These are phyloP conservation scores for Apiotrichum porosum DNA, from an alignment of 1,284 basidiomycete species.

Conservation along the genomic window DNA sequence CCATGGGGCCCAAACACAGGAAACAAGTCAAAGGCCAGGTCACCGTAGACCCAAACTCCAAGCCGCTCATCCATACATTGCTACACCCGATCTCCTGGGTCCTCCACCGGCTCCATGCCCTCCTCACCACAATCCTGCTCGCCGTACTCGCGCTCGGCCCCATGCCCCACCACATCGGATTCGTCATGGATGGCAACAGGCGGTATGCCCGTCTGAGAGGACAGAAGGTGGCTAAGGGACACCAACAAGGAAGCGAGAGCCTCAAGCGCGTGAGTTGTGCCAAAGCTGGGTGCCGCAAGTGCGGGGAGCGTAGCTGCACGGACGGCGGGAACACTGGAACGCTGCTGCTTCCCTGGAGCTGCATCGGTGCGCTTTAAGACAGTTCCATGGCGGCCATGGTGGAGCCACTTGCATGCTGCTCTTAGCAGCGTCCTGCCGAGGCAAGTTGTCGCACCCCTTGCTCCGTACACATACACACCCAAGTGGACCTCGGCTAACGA, in stretches of 20 bases:
- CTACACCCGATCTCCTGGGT: slow-evolving; percentile 21
- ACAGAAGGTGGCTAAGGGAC: slow-evolving; percentile 67
- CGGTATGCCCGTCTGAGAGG: slow-evolving; percentile 75
- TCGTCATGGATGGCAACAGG: slow-evolving; percentile 98
- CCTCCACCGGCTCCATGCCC: slow-evolving; percentile 33
- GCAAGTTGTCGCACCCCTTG: too few species aligned
- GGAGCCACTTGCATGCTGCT: too few species aligned
- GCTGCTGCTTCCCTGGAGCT: too few species aligned
- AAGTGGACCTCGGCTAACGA: too few species aligned
- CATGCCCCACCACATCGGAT: slow-evolving; percentile 84
- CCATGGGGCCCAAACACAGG: not conserved
- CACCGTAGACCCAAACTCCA: not conserved
- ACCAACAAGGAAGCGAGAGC: slow-evolving; percentile 78
- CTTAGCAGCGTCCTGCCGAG: too few species aligned
- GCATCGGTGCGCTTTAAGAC: too few species aligned
- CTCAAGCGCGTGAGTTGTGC: slow-evolving; percentile 65
- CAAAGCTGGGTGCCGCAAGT: too few species aligned
- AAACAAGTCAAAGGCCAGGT: not conserved
- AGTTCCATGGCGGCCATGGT: too few species aligned
- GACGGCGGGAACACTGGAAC: too few species aligned
- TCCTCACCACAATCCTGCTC: slow-evolving; percentile 53
- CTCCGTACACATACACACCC: too few species aligned
- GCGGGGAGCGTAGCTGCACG: too few species aligned
- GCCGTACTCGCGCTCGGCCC: slow-evolving; percentile 71
- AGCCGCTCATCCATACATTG: slow-evolving; percentile 2